Evolutionary conservation across 2,329 filamentous ascomycete species (phyloP).

Genomic region (Exophiala aquamarina): DNA sequence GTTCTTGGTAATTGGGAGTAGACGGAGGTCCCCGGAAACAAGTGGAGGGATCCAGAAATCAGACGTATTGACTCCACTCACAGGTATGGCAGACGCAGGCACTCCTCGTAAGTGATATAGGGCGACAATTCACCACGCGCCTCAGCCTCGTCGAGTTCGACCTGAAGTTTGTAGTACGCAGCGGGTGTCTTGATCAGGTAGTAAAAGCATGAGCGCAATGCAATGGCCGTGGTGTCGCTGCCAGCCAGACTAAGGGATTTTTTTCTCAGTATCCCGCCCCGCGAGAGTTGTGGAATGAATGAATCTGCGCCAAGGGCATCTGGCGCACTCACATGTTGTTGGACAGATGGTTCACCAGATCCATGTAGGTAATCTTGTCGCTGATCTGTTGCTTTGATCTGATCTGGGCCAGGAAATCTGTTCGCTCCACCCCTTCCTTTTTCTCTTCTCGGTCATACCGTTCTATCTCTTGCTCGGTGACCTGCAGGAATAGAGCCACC

Average conservation of each 20-base stretch:
- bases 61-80: conserved; percentile 38
- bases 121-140: conserved; percentile 8
- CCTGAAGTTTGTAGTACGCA: conserved; percentile 39
- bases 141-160: conserved; percentile 46
- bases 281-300: no score
- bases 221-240: conserved; percentile 20
- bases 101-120: conserved; percentile 14
- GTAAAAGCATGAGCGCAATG: conserved; percentile 27
- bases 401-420: conserved; percentile 18
- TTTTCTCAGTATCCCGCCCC: no score
- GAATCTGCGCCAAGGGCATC: no score
- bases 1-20: no score
- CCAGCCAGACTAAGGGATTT: conserved; percentile 36
- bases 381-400: conserved; percentile 14
- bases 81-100: conserved; percentile 39
- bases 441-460: conserved; percentile 11
- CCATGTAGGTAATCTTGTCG: conserved; percentile 5
- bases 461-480: conserved; percentile 5
- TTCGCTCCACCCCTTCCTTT: conserved; percentile 5
- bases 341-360: conserved; percentile 20
- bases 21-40: no score
- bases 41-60: no score
- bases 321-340: conserved; percentile 13
- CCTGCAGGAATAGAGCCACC: no score
- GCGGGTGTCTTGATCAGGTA: conserved; percentile 48